Percentiles rank a stretch among this genome's conserved stretches.
Conservation (phyloP, 306 rosid species). For the Vicia faba region DNA sequence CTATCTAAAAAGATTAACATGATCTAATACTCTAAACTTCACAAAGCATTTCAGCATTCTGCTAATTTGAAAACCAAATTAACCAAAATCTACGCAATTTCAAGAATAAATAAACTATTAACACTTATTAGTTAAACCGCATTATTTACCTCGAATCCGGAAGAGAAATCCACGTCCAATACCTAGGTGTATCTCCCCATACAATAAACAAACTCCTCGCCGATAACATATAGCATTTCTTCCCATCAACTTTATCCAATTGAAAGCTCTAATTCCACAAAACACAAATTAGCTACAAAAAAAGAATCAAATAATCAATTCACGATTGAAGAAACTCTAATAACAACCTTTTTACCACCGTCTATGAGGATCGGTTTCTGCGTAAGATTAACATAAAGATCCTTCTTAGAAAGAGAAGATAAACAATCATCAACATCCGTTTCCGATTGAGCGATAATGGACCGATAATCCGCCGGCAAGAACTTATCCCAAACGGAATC, state of each 20-base stretch:
- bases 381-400: slow-evolving; percentile 54
- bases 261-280: slow-evolving; percentile 58
- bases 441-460: slow-evolving; percentile 35
- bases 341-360: slow-evolving; percentile 53
- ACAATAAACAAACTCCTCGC: slow-evolving; percentile 59
- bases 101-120: not conserved
- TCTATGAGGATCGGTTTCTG: slow-evolving; percentile 59
- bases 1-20: not conserved
- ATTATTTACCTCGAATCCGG: slow-evolving; percentile 39
- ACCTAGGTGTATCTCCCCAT: slow-evolving; percentile 76
- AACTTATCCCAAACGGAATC: slow-evolving; percentile 78
- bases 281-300: not conserved
- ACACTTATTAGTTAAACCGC: not conserved
- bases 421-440: not conserved
- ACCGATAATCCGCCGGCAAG: slow-evolving; percentile 50
- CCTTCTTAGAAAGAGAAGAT: slow-evolving; percentile 51
- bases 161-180: slow-evolving; percentile 64
- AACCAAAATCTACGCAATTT: not conserved
- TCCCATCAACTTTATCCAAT: slow-evolving; percentile 62
- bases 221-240: slow-evolving; percentile 77
- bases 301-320: not conserved
- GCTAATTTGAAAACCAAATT: not conserved
- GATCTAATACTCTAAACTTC: not conserved
- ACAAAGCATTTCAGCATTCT: not conserved
- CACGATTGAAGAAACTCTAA: not conserved